phyloP scores from a whole-genome alignment of 1,284 basidiomycete species.

The Fomitopsis schrenkii region DNA sequence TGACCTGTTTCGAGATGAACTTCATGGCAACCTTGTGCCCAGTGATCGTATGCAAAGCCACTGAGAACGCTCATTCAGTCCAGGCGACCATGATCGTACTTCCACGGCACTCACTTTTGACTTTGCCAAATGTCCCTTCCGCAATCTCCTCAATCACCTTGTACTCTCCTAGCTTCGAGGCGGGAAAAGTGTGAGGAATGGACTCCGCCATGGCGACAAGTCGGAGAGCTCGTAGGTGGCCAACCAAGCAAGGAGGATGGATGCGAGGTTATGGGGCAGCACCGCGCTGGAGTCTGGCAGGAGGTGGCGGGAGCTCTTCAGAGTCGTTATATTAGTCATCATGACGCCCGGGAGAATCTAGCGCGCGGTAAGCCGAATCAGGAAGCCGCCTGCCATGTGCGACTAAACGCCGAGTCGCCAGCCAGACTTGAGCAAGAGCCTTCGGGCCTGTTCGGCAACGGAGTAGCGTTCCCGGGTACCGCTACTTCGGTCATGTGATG shows the following conservation, averaged over 20 bases:
- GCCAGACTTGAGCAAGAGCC: no score
- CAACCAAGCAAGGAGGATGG: neutral
- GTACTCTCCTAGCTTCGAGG: conserved; percentile 77
- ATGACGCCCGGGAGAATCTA: neutral
- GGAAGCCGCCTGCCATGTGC: neutral
- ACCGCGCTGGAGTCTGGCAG: neutral
- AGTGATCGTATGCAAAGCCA: conserved; percentile 92
- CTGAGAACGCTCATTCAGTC: conserved; percentile 36
- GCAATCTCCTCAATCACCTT: conserved; percentile 73
- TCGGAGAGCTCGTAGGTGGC: conserved; percentile 2
- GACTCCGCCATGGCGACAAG: conserved; percentile 19
- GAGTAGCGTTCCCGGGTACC: no score
- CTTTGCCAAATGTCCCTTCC: conserved; percentile 95
- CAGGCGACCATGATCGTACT: neutral
- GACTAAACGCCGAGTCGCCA: neutral
- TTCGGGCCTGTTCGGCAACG: no score
- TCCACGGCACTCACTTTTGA: conserved; percentile 76
- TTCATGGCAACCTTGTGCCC: conserved; percentile 98
- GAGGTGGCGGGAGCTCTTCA: neutral
- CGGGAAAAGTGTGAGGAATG: conserved; percentile 30
- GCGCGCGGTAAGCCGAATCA: neutral
- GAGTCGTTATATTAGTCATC: neutral
- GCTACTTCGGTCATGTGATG: no score
- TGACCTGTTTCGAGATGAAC: conserved; percentile 93
- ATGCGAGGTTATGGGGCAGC: neutral